phyloP scores from a whole-genome alignment of 495 filamentous ascomycete species.

The Lineolata rhizophorae region DNA sequence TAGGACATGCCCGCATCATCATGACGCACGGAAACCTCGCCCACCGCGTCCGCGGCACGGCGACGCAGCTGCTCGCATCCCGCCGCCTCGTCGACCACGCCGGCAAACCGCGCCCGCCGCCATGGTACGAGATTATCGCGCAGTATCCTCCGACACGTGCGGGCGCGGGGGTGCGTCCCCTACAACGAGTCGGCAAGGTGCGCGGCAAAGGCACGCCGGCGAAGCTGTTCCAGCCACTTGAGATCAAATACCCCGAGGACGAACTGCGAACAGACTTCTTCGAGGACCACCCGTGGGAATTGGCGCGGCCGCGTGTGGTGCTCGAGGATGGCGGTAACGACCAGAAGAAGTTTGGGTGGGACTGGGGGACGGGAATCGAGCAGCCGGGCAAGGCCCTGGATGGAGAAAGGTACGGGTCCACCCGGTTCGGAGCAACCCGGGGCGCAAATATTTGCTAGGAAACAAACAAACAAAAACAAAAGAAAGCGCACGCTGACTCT shows the following conservation, averaged over 20 bases:
- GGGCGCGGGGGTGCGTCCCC: no score
- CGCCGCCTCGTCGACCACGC: conserved; percentile 13
- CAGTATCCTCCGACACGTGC: conserved; percentile 63
- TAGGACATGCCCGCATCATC: no score
- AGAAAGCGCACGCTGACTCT: no score
- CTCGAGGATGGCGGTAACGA: conserved; percentile 77
- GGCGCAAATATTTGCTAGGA: no score
- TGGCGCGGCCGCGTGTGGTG: conserved; percentile 69
- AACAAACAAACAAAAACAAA: no score
- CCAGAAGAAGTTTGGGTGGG: conserved; percentile 33
- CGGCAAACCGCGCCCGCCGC: conserved; percentile 30
- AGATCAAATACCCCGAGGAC: conserved; percentile 72
- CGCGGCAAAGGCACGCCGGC: conserved; percentile 18
- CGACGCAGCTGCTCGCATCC: conserved; percentile 27
- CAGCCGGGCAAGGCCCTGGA: conserved; percentile 63
- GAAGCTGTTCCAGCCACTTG: conserved; percentile 63
- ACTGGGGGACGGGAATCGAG: conserved; percentile 53
- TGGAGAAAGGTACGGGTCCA: conserved; percentile 52
- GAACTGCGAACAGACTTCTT: conserved; percentile 60
- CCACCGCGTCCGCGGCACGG: conserved; percentile 47
- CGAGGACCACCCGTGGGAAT: conserved; percentile 89
- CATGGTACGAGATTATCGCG: conserved; percentile 56
- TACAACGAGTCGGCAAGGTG: conserved; percentile 3
- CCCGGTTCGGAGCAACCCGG: no score
- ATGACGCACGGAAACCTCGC: no score